Evolutionary conservation across 805 yeast species (phyloP).

Genomic region (Komagataella pseudopastoris): DNA sequence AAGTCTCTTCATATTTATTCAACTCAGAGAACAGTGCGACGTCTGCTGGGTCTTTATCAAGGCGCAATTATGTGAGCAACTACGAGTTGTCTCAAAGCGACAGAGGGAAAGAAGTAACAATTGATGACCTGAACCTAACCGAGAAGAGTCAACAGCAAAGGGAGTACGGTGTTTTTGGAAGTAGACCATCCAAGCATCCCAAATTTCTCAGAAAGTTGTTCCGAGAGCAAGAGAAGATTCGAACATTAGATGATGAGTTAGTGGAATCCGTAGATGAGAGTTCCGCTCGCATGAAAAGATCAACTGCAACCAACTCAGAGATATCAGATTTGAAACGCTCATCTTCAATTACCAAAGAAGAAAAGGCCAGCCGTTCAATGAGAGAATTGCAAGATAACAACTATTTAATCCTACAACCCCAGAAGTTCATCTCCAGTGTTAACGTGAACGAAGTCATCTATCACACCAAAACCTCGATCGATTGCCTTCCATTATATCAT

Average conservation of each 20-base stretch:
- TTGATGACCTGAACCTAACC: slow-evolving; percentile 1
- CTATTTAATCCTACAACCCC: slow-evolving; percentile 52
- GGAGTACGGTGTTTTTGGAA: slow-evolving; percentile 19
- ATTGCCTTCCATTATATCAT: slow-evolving; percentile 17
- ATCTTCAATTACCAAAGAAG: slow-evolving; percentile 52
- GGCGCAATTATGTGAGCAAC: slow-evolving; percentile 37
- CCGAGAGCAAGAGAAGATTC: slow-evolving; percentile 18
- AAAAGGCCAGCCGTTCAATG: slow-evolving; percentile 57
- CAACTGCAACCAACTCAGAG: background rate
- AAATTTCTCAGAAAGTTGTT: slow-evolving; percentile 31
- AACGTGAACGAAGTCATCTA: slow-evolving; percentile 31
- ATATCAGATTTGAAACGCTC: slow-evolving; percentile 59
- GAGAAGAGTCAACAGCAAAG: background rate
- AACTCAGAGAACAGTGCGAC: slow-evolving; percentile 76
- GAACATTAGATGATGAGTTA: slow-evolving; percentile 19
- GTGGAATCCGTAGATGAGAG: slow-evolving; percentile 13
- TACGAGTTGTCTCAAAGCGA: slow-evolving; percentile 7
- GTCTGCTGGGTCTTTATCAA: slow-evolving; percentile 72
- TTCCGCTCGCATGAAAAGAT: slow-evolving; percentile 26
- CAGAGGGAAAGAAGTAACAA: slow-evolving; percentile 21
- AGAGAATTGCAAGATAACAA: slow-evolving; percentile 48
- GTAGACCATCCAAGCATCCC: slow-evolving; percentile 26
- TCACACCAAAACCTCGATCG: slow-evolving; percentile 7
- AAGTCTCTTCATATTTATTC: slow-evolving; percentile 29
- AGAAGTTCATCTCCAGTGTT: slow-evolving; percentile 26